Conservation (phyloP, 176 grass and related monocot genomes). For the Tillandsia leiboldiana region DNA sequence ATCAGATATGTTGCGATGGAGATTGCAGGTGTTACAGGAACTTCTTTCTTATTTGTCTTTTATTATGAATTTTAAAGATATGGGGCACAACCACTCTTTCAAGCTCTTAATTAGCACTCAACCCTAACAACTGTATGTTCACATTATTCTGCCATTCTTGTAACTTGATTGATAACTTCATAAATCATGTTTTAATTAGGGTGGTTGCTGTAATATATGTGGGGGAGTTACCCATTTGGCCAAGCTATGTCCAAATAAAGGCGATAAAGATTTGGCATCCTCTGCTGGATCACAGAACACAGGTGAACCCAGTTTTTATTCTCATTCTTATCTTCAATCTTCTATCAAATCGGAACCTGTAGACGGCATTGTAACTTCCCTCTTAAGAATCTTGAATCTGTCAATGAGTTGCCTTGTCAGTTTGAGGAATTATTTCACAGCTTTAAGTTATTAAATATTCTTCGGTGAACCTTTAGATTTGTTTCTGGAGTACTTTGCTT, state of each 20-base stretch:
- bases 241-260: conserved; percentile 70
- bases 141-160: conserved; percentile 1
- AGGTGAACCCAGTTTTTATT: background rate
- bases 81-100: background rate
- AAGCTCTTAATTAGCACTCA: background rate
- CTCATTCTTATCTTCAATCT: background rate
- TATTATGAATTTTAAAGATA: too few relatives aligned
- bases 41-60: too few relatives aligned
- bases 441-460: background rate
- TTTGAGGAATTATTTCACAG: background rate
- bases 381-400: background rate
- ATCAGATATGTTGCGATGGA: too few relatives aligned
- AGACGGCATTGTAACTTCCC: background rate
- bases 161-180: background rate
- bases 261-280: conserved; percentile 24
- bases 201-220: conserved; percentile 87
- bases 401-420: conserved; percentile 11
- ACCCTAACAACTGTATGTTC: background rate
- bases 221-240: conserved; percentile 91
- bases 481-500: background rate
- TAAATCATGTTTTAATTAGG: conserved; percentile 40
- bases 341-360: conserved; percentile 9
- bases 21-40: too few relatives aligned
- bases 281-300: conserved; percentile 30
- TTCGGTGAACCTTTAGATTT: conserved; percentile 6